A percentile compares a stretch with the other conserved stretches of the same genome.
phyloP scores from a whole-genome alignment of 176 grass and related monocot species.

The Oryza longistaminata region DNA sequence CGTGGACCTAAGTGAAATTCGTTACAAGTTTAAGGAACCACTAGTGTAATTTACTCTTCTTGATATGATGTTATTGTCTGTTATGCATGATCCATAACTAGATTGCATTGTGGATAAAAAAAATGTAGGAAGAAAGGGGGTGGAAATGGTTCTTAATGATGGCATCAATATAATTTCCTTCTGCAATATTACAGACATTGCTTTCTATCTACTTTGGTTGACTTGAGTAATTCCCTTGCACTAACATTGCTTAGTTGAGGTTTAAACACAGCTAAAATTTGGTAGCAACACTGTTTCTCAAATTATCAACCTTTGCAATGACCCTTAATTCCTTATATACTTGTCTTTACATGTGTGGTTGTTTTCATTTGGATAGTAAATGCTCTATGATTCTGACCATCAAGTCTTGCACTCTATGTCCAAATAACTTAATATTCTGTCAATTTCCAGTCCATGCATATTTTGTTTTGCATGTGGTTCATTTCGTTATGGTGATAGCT shows the following conservation, averaged over 20 bases:
- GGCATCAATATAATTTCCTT: constrained; percentile 13
- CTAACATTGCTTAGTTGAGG: neutral
- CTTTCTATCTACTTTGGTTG: neutral
- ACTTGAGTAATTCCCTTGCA: neutral
- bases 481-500: neutral
- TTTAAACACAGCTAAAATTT: neutral
- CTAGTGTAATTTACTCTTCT: neutral
- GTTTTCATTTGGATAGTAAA: neutral
- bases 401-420: neutral
- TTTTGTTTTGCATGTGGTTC: constrained; percentile 21
- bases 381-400: neutral
- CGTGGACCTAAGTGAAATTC: too few relatives aligned
- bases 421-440: neutral
- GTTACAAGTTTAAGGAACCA: too few relatives aligned
- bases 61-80: constrained; percentile 26
- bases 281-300: neutral
- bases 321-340: neutral
- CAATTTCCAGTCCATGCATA: neutral
- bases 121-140: constrained; percentile 6
- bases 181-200: neutral
- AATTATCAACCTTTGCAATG: neutral
- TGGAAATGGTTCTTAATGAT: constrained; percentile 8
- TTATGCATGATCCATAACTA: constrained; percentile 17
- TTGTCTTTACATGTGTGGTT: neutral
- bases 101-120: constrained; percentile 19